Evolutionary conservation across 2,329 filamentous ascomycete species (phyloP).

Genomic region (Xylaria arbuscula): DNA sequence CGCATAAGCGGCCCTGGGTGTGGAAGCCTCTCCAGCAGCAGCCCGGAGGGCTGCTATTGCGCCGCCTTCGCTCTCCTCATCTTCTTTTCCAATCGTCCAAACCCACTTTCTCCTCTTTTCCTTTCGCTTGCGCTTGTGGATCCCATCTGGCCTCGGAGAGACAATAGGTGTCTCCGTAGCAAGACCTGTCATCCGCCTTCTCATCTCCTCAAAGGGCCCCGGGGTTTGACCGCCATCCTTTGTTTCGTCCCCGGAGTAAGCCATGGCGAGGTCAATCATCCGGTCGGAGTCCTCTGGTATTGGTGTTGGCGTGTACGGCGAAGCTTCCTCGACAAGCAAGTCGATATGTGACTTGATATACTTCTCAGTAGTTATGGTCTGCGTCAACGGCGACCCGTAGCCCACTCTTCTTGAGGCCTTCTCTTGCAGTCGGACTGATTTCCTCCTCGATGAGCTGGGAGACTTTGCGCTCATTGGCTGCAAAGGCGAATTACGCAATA

Average conservation of each 20-base stretch:
- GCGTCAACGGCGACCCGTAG: slow-evolving; percentile 71
- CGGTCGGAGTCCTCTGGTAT: slow-evolving; percentile 54
- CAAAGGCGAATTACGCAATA: slow-evolving; percentile 73
- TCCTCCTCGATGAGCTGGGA: slow-evolving; percentile 64
- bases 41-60: slow-evolving; percentile 56
- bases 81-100: slow-evolving; percentile 71
- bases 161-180: slow-evolving; percentile 56
- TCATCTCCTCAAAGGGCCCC: slow-evolving; percentile 72
- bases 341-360: slow-evolving; percentile 74
- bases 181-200: slow-evolving; percentile 65
- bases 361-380: slow-evolving; percentile 71
- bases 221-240: slow-evolving; percentile 71
- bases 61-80: slow-evolving; percentile 55
- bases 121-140: slow-evolving; percentile 64
- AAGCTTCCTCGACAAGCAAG: slow-evolving; percentile 67
- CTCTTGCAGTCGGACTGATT: slow-evolving; percentile 66
- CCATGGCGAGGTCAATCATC: slow-evolving; percentile 61
- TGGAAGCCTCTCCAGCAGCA: slow-evolving; percentile 48
- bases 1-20: slow-evolving; percentile 35
- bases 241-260: slow-evolving; percentile 65
- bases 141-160: slow-evolving; percentile 55
- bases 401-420: slow-evolving; percentile 67
- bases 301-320: slow-evolving; percentile 58
- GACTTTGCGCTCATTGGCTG: slow-evolving; percentile 63
- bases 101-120: slow-evolving; percentile 74